These are phyloP conservation scores for Sideroxylon spinosum DNA, from an alignment of 179 eudicot genomes.

Conservation along the genomic window DNA sequence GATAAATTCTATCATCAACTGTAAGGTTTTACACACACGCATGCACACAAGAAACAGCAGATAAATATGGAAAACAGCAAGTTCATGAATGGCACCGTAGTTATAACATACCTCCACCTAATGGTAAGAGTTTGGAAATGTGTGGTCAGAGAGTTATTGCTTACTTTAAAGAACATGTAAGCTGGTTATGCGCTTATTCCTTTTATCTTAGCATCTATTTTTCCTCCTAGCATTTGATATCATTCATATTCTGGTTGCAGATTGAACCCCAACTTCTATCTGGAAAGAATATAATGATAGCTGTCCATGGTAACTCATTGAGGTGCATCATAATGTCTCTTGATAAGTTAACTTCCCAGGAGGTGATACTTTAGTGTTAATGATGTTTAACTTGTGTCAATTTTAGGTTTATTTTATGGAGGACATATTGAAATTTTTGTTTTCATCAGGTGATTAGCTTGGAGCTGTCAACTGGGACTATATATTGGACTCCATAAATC, in stretches of 20 bases:
- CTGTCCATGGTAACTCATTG: conserved; percentile 97
- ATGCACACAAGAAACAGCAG: conserved; percentile 98
- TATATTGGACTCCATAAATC: no score
- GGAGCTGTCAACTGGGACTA: conserved; percentile 88
- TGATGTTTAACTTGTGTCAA: not conserved
- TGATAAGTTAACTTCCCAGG: conserved; percentile 83
- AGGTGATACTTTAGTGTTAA: conserved; percentile 39
- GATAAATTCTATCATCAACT: no score
- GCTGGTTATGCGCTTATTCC: conserved; percentile 8
- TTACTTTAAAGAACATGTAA: conserved; percentile 79
- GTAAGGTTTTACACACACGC: conserved; percentile 94
- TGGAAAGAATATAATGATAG: conserved; percentile 90
- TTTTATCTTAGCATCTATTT: not conserved
- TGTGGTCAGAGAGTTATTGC: conserved; percentile 99
- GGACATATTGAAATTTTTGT: not conserved
- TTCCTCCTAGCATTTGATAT: no score
- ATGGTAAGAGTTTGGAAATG: conserved; percentile 98
- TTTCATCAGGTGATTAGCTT: conserved; percentile 79
- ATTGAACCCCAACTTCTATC: conserved; percentile 79
- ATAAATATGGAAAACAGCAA: conserved; percentile 83
- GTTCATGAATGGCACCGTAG: conserved; percentile 99
- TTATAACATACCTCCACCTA: conserved; percentile 94
- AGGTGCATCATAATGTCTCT: conserved; percentile 98
- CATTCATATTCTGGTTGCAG: conserved; percentile 41
- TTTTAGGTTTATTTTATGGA: conserved; percentile 11